Base-by-base conservation (phyloP, 257 asterid genomes). In the Cinchona pubescens region DNA sequence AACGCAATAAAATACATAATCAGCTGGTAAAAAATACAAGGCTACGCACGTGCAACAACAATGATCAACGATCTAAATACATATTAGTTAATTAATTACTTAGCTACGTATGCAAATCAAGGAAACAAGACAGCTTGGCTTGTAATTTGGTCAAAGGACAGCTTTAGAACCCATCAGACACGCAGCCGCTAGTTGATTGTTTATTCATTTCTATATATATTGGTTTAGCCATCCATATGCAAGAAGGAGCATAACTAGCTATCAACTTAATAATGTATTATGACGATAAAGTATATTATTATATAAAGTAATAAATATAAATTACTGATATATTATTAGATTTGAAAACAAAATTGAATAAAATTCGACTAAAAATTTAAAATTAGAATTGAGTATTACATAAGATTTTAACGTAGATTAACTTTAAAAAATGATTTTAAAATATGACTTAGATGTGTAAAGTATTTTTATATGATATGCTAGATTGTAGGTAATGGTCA, bases 91-190 rank as follows among this genome's bases (percentile, higher is more conserved):
- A n/a, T 74, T 32, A 6, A 42, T 34, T 46, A 63, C 18, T 19
- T 14, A 3, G n/a, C n/a, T n/a, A 23, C 46, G 68, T 58, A 27
- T 11, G 14, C 68, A 35, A 43, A 58, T n/a, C 58, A 40, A 71
- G 77, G 75, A 65, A 63, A 75, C 80, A 73, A 38, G 71, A 71
- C 77, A 75, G 71, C 74, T 53, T 55, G 49, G 32, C n/a, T 66
- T 75, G 58, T 25, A 29, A 32, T 56, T 53, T 51, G 73, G 78
- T 75, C 78, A 75, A 63, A 27, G 9, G 56, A 75, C 78, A 75
- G 29, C 69, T 76, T 55, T 42, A 29, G 2, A 6, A 46, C 43
- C 67, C 73, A n/a, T 53, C 29, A 75, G 63, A 66, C 72, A 66
- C 67, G 67, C 67, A 53, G 40, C 27, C 16, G 45, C 13, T 35